These are phyloP conservation scores for Trypanosomatidae sp. DNA, from an alignment of 208 protist genomes.

Conservation along the genomic window DNA sequence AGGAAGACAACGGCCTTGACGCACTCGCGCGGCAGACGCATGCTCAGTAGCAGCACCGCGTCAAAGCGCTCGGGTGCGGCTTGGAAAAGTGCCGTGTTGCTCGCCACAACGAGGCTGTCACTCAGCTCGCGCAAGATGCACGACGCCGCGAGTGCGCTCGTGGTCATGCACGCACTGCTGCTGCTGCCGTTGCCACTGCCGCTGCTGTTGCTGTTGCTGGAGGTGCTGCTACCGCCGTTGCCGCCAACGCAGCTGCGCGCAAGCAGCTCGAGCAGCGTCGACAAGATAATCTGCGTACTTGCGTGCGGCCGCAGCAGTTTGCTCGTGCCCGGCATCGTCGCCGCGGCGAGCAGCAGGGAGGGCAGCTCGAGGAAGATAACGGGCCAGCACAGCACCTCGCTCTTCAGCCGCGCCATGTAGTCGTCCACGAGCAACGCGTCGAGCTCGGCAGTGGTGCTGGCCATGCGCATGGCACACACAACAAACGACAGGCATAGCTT, in stretches of 20 bases:
- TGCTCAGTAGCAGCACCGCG: constrained; percentile 30
- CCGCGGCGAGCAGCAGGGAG: constrained; percentile 34
- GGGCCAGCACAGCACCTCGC: constrained; percentile 37
- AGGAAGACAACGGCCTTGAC: constrained; percentile 62
- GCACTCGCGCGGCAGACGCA: constrained; percentile 49
- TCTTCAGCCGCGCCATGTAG: constrained; percentile 20
- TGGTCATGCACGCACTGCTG: background rate
- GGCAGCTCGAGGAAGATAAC: constrained; percentile 38
- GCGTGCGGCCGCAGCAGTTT: constrained; percentile 41
- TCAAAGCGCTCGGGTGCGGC: constrained; percentile 33
- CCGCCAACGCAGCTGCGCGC: constrained; percentile 2
- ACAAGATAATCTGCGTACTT: constrained; percentile 51
- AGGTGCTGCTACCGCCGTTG: background rate
- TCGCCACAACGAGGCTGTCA: constrained; percentile 36
- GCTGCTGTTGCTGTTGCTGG: constrained; percentile 1
- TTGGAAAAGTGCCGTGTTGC: constrained; percentile 57
- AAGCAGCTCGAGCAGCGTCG: constrained; percentile 51
- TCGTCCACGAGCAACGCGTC: constrained; percentile 16
- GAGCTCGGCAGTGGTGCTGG: constrained; percentile 31
- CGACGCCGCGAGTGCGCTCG: background rate
- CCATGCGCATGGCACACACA: constrained; percentile 39
- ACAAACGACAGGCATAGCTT: constrained; percentile 57
- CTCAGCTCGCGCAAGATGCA: constrained; percentile 80
- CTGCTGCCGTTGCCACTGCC: constrained; percentile 1
- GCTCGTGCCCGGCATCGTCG: constrained; percentile 28